phyloP scores from a whole-genome alignment of 164 flowering plant species.

The Macadamia tetraphylla region DNA sequence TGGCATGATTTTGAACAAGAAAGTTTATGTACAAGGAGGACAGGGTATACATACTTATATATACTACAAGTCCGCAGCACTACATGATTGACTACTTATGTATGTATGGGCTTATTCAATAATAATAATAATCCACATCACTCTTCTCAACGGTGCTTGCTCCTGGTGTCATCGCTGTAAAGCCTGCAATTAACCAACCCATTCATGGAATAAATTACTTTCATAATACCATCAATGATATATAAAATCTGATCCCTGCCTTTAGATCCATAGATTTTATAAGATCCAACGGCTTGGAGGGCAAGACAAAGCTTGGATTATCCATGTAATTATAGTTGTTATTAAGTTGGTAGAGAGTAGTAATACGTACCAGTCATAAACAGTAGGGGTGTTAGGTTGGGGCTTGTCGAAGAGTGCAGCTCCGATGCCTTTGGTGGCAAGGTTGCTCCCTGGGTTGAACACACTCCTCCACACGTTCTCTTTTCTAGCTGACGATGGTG shows the following conservation, averaged over 20 bases:
- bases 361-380: slow-evolving; percentile 77
- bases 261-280: neutral
- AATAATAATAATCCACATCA: no score
- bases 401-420: slow-evolving; percentile 70
- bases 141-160: slow-evolving; percentile 22
- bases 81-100: no score
- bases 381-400: slow-evolving; percentile 78
- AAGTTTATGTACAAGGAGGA: no score
- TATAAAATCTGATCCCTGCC: neutral
- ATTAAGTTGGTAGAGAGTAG: neutral
- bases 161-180: slow-evolving; percentile 32
- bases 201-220: neutral
- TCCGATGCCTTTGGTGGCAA: slow-evolving; percentile 60
- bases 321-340: no score
- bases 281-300: neutral
- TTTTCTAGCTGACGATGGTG: slow-evolving; percentile 49
- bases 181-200: slow-evolving; percentile 21
- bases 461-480: slow-evolving; percentile 98
- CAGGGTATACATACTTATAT: no score
- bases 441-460: slow-evolving; percentile 92
- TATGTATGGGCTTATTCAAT: no score
- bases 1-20: no score
- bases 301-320: neutral
- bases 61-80: no score
- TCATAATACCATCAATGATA: neutral